phyloP scores from a whole-genome alignment of 768 basidiomycete species.

The Termitomyces sp. region DNA sequence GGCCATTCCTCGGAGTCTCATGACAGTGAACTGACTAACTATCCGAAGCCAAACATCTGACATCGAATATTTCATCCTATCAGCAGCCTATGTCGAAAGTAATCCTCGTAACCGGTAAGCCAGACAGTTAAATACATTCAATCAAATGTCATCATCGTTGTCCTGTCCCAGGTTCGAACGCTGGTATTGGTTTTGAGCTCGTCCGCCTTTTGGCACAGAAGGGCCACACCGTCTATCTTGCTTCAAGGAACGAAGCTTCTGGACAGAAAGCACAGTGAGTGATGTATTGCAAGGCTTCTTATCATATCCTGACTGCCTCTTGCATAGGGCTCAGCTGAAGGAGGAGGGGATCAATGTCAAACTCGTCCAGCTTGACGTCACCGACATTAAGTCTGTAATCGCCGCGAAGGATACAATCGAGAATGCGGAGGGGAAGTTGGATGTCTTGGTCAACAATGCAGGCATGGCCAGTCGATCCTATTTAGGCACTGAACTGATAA shows the following conservation, averaged over 20 bases:
- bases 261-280: constrained; percentile 36
- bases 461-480: constrained; percentile 17
- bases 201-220: constrained; percentile 36
- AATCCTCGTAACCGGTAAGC: constrained; percentile 16
- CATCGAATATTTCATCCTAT: not conserved
- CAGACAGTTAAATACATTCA: too few species aligned
- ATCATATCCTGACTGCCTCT: not conserved
- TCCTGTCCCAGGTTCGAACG: constrained; percentile 28
- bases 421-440: constrained; percentile 32
- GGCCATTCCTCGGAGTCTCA: not conserved
- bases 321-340: constrained; percentile 15
- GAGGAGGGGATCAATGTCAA: constrained; percentile 19
- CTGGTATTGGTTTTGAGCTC: constrained; percentile 42
- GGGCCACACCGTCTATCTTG: constrained; percentile 39
- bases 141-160: too few species aligned
- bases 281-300: not conserved
- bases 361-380: constrained; percentile 34
- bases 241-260: constrained; percentile 30
- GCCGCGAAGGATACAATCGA: constrained; percentile 31
- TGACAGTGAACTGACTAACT: not conserved
- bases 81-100: constrained; percentile 6
- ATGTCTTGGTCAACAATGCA: constrained; percentile 43
- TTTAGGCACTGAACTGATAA: not conserved
- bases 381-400: constrained; percentile 24
- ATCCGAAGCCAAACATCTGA: not conserved